These are phyloP conservation scores for Neltuma alba DNA, from an alignment of 306 rosid genomes.

Conservation along the genomic window DNA sequence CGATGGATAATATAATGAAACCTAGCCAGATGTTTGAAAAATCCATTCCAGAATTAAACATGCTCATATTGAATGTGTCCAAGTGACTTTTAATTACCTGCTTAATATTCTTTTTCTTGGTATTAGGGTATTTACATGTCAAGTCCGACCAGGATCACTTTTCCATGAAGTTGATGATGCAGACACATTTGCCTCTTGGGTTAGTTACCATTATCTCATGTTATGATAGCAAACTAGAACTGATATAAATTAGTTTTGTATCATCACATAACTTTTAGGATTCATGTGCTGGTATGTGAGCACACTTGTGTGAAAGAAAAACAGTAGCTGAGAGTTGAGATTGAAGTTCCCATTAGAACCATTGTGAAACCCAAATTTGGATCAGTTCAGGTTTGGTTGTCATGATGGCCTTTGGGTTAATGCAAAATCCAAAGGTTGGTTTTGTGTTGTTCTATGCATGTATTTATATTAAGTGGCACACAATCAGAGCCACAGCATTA, in stretches of 20 bases:
- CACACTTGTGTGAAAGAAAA: neutral
- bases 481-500: neutral
- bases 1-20: conserved; percentile 43
- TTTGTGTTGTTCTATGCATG: conserved; percentile 9
- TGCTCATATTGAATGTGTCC: conserved; percentile 26
- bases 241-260: conserved; percentile 25
- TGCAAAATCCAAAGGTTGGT: neutral
- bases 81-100: conserved; percentile 28
- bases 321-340: neutral
- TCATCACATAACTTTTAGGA: neutral
- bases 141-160: conserved; percentile 96
- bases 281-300: neutral
- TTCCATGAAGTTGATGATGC: conserved; percentile 84
- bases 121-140: conserved; percentile 79
- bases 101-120: conserved; percentile 38
- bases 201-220: conserved; percentile 48
- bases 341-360: conserved; percentile 10
- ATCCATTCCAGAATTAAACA: conserved; percentile 18
- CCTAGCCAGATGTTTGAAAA: conserved; percentile 29
- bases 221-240: conserved; percentile 21
- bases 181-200: conserved; percentile 89
- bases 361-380: conserved; percentile 27
- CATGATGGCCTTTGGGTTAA: neutral
- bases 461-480: neutral
- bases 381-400: conserved; percentile 18